Conservation (phyloP, 805 yeast species). For the Isabelozyma gotoi region DNA sequence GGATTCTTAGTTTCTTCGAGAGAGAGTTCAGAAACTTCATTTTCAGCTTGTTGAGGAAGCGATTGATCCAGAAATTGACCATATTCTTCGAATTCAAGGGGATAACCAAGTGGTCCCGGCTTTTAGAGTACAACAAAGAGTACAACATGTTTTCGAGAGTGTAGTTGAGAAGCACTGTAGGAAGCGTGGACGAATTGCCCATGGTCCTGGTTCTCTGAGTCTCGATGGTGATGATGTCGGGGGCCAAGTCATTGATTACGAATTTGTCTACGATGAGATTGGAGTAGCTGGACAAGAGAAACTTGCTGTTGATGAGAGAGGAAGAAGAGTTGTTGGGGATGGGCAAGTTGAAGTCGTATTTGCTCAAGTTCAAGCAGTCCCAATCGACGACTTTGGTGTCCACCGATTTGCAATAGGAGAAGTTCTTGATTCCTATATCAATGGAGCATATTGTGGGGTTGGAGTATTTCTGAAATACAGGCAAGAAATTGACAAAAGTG, state of each 20-base stretch:
- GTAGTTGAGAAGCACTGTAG: conserved; percentile 37
- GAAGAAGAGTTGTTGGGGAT: conserved; percentile 3
- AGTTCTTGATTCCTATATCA: conserved; percentile 44
- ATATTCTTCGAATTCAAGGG: conserved; percentile 37
- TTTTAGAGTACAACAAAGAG: conserved; percentile 22
- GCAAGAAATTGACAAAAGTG: conserved; percentile 9
- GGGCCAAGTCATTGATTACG: conserved; percentile 19
- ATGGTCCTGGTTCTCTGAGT: conserved; percentile 40
- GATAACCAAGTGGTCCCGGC: conserved; percentile 18
- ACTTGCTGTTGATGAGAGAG: background rate
- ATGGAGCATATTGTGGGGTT: conserved; percentile 23
- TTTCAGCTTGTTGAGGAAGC: conserved; percentile 23
- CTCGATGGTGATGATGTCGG: conserved; percentile 34
- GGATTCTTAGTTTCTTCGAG: conserved; percentile 13
- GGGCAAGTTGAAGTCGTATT: conserved; percentile 3
- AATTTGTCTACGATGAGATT: conserved; percentile 9
- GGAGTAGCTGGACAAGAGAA: conserved; percentile 1
- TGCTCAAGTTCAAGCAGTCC: background rate
- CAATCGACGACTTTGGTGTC: conserved; percentile 3
- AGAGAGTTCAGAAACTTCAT: conserved; percentile 1
- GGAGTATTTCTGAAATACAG: conserved; percentile 4
- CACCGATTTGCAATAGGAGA: conserved; percentile 32
- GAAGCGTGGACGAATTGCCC: conserved; percentile 32
- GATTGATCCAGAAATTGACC: conserved; percentile 39
- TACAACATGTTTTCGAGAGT: conserved; percentile 38